phyloP scores from a whole-genome alignment of 805 yeast species.

The Metschnikowia arizonensis region DNA sequence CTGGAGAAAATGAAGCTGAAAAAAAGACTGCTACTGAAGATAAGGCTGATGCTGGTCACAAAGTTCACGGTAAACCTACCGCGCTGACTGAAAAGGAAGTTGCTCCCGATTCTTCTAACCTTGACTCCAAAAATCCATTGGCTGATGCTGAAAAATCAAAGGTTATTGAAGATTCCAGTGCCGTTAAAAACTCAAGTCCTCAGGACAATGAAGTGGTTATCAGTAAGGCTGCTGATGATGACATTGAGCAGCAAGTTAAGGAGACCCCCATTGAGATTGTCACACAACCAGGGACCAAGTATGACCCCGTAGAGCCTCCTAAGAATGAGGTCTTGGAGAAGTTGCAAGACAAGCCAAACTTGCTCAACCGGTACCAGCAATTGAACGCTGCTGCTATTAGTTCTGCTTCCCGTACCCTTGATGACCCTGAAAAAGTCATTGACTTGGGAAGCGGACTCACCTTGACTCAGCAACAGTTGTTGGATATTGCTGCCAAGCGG shows the following conservation, averaged over 20 bases:
- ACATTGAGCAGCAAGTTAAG: constrained; percentile 25
- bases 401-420: constrained; percentile 42
- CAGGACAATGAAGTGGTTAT: background rate
- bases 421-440: constrained; percentile 46
- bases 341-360: constrained; percentile 45
- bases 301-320: constrained; percentile 34
- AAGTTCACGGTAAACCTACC: background rate
- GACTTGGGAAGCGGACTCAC: constrained; percentile 53
- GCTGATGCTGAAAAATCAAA: constrained; percentile 7
- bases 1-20: too few relatives aligned
- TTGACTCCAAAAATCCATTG: constrained; percentile 13
- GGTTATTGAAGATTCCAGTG: background rate
- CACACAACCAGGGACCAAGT: constrained; percentile 31
- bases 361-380: constrained; percentile 46
- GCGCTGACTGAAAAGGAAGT: background rate
- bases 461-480: constrained; percentile 52
- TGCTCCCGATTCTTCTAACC: background rate
- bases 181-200: background rate
- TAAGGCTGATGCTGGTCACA: background rate
- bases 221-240: constrained; percentile 22
- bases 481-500: constrained; percentile 52
- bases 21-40: constrained; percentile 1
- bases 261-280: constrained; percentile 35
- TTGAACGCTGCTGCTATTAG: constrained; percentile 46
- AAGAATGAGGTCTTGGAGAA: constrained; percentile 33